phyloP scores from a whole-genome alignment of 1,139 yeast species.

The Insectozyma bohioensis region DNA sequence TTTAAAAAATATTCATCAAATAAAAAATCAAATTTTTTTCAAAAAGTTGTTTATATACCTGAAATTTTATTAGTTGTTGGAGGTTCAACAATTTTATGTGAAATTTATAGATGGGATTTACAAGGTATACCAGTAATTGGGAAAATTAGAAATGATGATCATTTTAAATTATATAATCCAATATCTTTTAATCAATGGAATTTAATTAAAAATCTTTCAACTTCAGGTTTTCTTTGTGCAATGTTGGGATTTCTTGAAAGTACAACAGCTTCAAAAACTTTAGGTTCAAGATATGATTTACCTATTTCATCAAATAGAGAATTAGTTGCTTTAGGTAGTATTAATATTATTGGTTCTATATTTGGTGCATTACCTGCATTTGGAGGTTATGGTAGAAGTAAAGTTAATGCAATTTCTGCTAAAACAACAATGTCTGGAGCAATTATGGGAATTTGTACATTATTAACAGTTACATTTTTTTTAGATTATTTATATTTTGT shows the following conservation, averaged over 20 bases:
- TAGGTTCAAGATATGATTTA: constrained; percentile 62
- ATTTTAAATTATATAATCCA: constrained; percentile 34
- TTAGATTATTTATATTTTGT: constrained; percentile 67
- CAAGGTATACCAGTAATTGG: constrained; percentile 73
- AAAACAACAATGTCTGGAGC: constrained; percentile 82
- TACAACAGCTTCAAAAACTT: constrained; percentile 85
- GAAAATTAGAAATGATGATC: constrained; percentile 40
- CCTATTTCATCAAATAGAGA: constrained; percentile 77
- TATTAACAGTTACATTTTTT: constrained; percentile 61
- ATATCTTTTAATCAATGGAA: constrained; percentile 25
- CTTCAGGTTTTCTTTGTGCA: constrained; percentile 74
- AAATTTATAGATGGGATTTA: constrained; percentile 51
- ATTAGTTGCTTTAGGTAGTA: constrained; percentile 77
- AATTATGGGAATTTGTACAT: constrained; percentile 72
- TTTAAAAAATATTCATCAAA: constrained; percentile 38
- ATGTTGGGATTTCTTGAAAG: constrained; percentile 91
- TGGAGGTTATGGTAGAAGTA: constrained; percentile 96
- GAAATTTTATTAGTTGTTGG: constrained; percentile 80
- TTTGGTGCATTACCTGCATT: constrained; percentile 89
- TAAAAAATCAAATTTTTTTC: constrained; percentile 14
- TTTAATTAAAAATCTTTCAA: constrained; percentile 43
- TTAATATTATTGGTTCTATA: constrained; percentile 64
- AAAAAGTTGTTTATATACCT: constrained; percentile 60
- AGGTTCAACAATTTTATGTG: constrained; percentile 58
- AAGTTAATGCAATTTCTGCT: constrained; percentile 83